A percentile compares a stretch with the other conserved stretches of the same genome.
These are phyloP conservation scores for Chenopodium formosanum DNA, from an alignment of 148 eudicot genomes.

Conservation along the genomic window DNA sequence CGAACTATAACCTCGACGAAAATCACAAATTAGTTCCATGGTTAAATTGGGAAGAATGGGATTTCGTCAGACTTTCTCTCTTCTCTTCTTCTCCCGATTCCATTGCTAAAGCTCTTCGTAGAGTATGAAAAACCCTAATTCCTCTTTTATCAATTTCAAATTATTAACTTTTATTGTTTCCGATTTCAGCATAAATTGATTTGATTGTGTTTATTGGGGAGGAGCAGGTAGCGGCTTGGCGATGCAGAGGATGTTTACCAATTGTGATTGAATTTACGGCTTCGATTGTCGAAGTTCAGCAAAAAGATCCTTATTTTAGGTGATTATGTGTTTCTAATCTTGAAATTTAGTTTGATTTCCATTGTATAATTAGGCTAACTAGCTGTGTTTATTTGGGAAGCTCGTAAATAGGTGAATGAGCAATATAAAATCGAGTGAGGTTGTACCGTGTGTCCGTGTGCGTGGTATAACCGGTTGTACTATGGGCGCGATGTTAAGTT, in stretches of 20 bases:
- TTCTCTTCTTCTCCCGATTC: constrained; percentile 55
- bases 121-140: constrained; percentile 34
- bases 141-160: neutral
- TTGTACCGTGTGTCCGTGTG: no score
- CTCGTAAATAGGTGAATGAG: no score
- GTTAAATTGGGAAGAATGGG: constrained; percentile 92
- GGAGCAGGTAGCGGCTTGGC: constrained; percentile 67
- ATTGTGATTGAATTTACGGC: constrained; percentile 65
- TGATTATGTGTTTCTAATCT: neutral
- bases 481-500: no score
- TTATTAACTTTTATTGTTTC: no score
- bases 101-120: constrained; percentile 49
- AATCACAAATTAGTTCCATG: constrained; percentile 69
- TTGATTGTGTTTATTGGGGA: neutral
- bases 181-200: no score
- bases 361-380: no score
- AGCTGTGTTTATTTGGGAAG: no score
- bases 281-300: constrained; percentile 72
- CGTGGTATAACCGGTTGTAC: no score
- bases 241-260: constrained; percentile 85
- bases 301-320: constrained; percentile 68
- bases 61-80: constrained; percentile 54
- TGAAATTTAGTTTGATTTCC: neutral
- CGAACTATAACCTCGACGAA: constrained; percentile 11
- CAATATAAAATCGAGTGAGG: no score